Evolutionary conservation across 179 eudicot species (phyloP), one percentile per base, ranked within the genome.

Genomic region (Beta lomatogona): DNA sequence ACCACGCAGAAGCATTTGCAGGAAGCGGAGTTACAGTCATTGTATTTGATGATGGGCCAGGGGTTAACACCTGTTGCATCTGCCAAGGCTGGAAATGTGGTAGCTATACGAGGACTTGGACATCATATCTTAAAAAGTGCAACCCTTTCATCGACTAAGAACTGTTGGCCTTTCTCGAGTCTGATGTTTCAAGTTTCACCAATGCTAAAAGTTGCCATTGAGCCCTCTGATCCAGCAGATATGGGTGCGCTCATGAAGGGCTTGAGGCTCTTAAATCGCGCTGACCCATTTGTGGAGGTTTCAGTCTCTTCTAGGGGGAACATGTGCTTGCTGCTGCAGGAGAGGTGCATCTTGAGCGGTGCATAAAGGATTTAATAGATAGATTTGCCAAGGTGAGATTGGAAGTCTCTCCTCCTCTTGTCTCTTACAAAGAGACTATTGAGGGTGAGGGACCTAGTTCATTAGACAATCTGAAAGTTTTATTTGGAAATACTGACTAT

Each of bases 281-380:
- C 98, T 0, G 99, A 95, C 80, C 95, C 99, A 2, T 95, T 95
- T 87, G 99, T 95, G 18, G 99, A 95, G 90, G 97, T 95, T 76
- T 87, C 90, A 19, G 92, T 95, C 81, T 94, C 98, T 80, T 83
- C 97, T 74, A 88, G 95, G 83, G 99, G 44, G 99, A 94, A 82
- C 98, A 95, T 71, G 98, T 95, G 57, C 92, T 95, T 81, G 92
- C 99, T 50, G 97, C 98, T 68, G 98, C 98, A 18, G 98, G 99
- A 45, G 99, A 94, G 85, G 97, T 95, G 68, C 99, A 95, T 86
- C 87, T 95, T 12, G 98, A 94, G 88, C 89, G 99, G 85, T 95
- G 99, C 79, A 89, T 92, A 8, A 94, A 93, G 86, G 99, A 94
- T 90, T 78, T 95, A 77, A 91, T 89, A 82, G 99, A 95, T 41